Evolutionary conservation across 768 basidiomycete genomes (phyloP), one percentile per base, ranked within the genome.

Genomic region (Phlegmacium glaucopus): DNA sequence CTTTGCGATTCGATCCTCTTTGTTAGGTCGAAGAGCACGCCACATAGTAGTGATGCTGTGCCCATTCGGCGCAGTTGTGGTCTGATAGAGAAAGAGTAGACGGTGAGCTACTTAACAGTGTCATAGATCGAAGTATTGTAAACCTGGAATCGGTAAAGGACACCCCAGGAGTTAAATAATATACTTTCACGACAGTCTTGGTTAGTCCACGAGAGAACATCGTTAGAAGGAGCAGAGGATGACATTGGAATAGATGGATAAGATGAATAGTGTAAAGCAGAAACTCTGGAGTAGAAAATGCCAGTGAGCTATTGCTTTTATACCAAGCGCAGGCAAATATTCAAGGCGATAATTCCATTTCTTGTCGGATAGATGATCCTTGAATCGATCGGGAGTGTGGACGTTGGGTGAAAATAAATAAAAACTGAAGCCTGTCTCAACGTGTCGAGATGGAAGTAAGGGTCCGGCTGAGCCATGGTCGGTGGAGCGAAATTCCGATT

Each of bases 1-100:
- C 70, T 83, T 90, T 54, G 90, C 90, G 60, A 91, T 84, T 38
- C 88, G 83, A 64, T 93, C 90, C 70, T 91, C 89, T 63, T 86
- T 89, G 71, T 85, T 88, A 49, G 85, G 76, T 42, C 89, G 85
- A 58, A 88, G 84, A n/a, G 85, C 71, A 49, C 87, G 82, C 80
- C 80, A 89, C 47, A 92, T 72, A 16, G 86, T 90, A 17, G 89
- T 90, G 45, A 85, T 76, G 56, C 77, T 85, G 60, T 81, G 78
- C 17, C 87, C 88, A 54, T 69, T 84, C 50, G 73, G 67, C 58
- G 66, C 74, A 43, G 80, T 76, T 27, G 76, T 75, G 37, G 89
- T 90, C 89, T 90, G 61, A n/a, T 59, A 48, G 51, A 34, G 53
- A 61, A 56, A 71, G 64, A 56, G 2, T 55, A 48, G 48, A 52